Evolutionary conservation across 2,329 filamentous ascomycete species (phyloP).

Genomic region (Aspergillus aculeatinus): DNA sequence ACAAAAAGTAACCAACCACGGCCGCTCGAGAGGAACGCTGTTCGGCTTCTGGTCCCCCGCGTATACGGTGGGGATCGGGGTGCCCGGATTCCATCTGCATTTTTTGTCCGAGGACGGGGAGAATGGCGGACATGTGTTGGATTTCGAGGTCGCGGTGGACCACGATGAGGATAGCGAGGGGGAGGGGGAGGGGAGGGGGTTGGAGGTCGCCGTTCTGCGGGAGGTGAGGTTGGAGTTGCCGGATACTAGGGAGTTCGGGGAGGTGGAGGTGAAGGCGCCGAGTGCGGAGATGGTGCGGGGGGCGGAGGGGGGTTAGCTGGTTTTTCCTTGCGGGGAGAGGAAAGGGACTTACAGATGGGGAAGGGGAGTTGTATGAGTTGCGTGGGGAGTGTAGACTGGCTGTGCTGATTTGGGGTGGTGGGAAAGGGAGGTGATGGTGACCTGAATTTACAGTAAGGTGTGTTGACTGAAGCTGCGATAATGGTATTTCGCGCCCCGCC

Average conservation of each 20-base stretch:
- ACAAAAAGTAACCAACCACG: slow-evolving; percentile 33
- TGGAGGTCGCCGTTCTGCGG: neutral
- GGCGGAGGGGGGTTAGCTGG: neutral
- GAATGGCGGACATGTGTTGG: slow-evolving; percentile 35
- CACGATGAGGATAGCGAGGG: no score
- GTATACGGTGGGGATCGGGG: slow-evolving; percentile 43
- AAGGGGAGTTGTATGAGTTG: no score
- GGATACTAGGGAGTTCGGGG: neutral
- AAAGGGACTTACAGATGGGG: no score
- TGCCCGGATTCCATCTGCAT: slow-evolving; percentile 46
- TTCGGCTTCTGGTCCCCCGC: slow-evolving; percentile 45
- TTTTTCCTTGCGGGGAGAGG: no score
- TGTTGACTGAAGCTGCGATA: no score
- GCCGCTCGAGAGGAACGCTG: slow-evolving; percentile 39
- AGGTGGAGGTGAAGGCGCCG: neutral
- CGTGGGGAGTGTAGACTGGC: no score
- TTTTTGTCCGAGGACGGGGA: slow-evolving; percentile 39
- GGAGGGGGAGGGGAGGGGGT: slow-evolving; percentile 15
- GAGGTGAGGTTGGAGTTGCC: neutral
- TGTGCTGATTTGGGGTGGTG: no score
- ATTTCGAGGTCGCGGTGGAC: slow-evolving; percentile 21
- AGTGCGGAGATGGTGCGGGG: neutral
- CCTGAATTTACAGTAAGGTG: no score
- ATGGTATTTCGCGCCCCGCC: fast-evolving
- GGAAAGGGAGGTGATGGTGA: no score